phyloP scores from a whole-genome alignment of 768 basidiomycete genomes.

The Suillus bovinus region DNA sequence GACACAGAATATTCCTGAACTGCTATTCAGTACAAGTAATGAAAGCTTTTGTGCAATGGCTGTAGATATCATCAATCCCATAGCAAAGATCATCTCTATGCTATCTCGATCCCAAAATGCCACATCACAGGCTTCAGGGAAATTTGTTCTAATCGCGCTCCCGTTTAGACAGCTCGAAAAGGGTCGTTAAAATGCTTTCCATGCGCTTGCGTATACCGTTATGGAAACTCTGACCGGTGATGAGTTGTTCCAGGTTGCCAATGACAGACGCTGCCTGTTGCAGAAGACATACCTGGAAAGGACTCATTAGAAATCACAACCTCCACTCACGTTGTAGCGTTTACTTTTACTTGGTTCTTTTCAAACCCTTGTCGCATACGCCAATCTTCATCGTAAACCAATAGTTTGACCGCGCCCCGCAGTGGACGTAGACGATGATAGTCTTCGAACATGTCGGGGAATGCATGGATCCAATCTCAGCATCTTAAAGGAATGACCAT shows the following conservation, averaged over 20 bases:
- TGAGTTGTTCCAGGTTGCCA: slow-evolving; percentile 50
- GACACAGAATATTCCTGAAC: too few species aligned
- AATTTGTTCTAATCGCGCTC: slow-evolving; percentile 23
- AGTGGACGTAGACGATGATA: slow-evolving; percentile 47
- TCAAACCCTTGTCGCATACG: slow-evolving; percentile 41
- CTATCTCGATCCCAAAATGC: background rate
- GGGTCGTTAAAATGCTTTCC: slow-evolving; percentile 41
- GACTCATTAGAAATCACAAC: background rate
- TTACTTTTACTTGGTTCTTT: slow-evolving; percentile 50
- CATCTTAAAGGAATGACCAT: background rate
- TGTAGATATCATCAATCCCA: background rate
- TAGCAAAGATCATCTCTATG: background rate
- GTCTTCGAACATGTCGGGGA: slow-evolving; percentile 50
- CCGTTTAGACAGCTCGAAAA: slow-evolving; percentile 48
- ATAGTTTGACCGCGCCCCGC: slow-evolving; percentile 48
- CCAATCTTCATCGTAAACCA: slow-evolving; percentile 47
- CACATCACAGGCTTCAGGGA: background rate
- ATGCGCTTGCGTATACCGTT: slow-evolving; percentile 42
- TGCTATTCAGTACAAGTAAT: too few species aligned
- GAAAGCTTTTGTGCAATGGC: background rate
- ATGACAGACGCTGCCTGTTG: slow-evolving; percentile 49
- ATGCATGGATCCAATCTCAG: slow-evolving; percentile 12
- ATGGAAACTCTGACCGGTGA: slow-evolving; percentile 52
- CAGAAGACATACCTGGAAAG: slow-evolving; percentile 46
- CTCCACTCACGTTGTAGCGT: slow-evolving; percentile 46